Percentiles rank a stretch among this genome's conserved stretches.
phyloP scores from a whole-genome alignment of 352 stramenopile genomes.

The Phytophthora idaei region DNA sequence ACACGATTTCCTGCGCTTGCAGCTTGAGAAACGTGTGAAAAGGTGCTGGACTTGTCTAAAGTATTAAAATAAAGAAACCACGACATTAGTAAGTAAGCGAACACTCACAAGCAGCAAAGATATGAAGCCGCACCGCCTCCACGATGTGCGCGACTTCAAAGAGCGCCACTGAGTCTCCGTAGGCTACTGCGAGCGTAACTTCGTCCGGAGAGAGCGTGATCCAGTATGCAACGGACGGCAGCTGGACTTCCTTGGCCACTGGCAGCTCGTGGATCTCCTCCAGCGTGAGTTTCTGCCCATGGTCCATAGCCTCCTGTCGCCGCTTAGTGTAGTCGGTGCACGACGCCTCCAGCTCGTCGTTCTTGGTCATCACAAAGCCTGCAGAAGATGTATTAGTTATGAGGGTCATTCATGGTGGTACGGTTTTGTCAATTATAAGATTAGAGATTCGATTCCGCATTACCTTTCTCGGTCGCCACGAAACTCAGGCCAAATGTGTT shows the following conservation, averaged over 20 bases:
- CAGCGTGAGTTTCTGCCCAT: constrained; percentile 53
- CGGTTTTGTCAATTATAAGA: constrained; percentile 9
- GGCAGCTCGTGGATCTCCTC: constrained; percentile 52
- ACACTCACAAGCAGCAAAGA: not conserved
- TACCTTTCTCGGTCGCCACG: constrained; percentile 45
- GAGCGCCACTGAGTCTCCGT: constrained; percentile 48
- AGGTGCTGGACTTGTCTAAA: constrained; percentile 35
- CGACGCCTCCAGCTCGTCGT: constrained; percentile 39
- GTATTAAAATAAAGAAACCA: constrained; percentile 5
- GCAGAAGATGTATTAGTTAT: constrained; percentile 12
- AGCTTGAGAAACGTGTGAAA: constrained; percentile 48
- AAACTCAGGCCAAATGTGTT: constrained; percentile 68
- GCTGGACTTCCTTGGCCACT: constrained; percentile 37
- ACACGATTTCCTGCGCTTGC: constrained; percentile 54
- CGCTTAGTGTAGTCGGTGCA: constrained; percentile 52
- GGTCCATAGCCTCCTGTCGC: constrained; percentile 57
- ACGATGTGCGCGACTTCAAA: constrained; percentile 67
- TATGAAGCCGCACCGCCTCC: constrained; percentile 42
- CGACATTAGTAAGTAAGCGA: not conserved
- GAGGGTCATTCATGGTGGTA: not conserved
- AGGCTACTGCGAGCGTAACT: constrained; percentile 54
- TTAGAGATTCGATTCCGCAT: constrained; percentile 9
- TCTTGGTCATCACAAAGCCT: constrained; percentile 54
- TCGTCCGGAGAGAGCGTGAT: constrained; percentile 65
- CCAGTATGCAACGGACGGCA: constrained; percentile 51